Evolutionary conservation across 176 grass and related monocot species (phyloP), one percentile per base, ranked within the genome.

Genomic region (Echinochloa phyllopogon): DNA sequence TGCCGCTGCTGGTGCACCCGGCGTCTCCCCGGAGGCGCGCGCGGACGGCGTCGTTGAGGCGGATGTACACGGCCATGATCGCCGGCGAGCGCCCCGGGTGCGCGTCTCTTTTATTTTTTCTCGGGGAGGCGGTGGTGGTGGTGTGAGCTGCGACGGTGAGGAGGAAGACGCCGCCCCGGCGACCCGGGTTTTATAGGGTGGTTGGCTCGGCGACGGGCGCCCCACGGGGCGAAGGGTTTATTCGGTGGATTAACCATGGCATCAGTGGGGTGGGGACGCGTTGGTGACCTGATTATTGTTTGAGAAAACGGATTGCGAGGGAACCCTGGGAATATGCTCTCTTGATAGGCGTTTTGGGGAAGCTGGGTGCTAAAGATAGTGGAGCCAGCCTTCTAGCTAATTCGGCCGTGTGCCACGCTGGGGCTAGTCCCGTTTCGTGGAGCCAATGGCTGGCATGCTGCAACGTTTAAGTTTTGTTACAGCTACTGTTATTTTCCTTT

Each of bases 11-110:
- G 27, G 74, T 51, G 70, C 73, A 82, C 0, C 85, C 88, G 14
- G 65, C 58, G 53, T 91, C 95, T 8, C 93, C 91, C 53, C 88
- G 91, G 86, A 98, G 86, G 49, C 91, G 95, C 69, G 89, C 91
- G 42, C 85, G 89, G 18, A 86, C 95, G 25, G 62, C 86, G 49
- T 86, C 87, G 75, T 86, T 58, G 11, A 95, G 87, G 61, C 87
- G 85, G 78, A 88, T 88, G 79, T 80, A 85, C 14, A 90, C 87
- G 57, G 90, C 90, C 93, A 95, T 95, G 63, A 27, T 3, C 82
- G 65, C 82, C 85, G 88, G 74, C 73, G 49, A 86, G 42, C 21
- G 13, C 29, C 2, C 29, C 29, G 41, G 51, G 36, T 55, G 25
- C 4, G 23, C 2, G 10, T 15, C 39, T 27, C 11, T 71, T 8